These are phyloP conservation scores for Laburnicola sp. DNA, from an alignment of 2,329 filamentous ascomycete genomes.

Conservation along the genomic window DNA sequence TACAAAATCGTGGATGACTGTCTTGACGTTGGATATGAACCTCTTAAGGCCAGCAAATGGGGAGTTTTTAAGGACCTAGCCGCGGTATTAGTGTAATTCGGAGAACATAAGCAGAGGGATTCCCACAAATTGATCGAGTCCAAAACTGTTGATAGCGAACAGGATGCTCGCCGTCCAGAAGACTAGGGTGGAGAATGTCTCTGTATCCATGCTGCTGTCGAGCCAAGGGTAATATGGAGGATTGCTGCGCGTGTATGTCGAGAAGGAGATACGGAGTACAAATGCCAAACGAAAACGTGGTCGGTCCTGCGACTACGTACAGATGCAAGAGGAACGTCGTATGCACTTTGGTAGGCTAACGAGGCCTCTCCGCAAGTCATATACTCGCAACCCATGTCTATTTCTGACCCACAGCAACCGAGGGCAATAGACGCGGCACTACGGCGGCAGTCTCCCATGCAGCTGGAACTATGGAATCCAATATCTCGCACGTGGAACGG, in stretches of 20 bases:
- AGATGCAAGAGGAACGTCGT: background rate
- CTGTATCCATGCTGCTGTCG: background rate
- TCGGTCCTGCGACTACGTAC: background rate
- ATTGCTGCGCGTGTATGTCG: too few relatives aligned
- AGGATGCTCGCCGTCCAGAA: background rate
- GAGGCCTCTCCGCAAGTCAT: background rate
- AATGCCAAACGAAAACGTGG: background rate
- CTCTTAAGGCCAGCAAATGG: background rate
- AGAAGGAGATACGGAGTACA: too few relatives aligned
- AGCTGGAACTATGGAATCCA: background rate
- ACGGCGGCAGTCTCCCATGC: background rate
- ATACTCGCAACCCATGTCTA: background rate
- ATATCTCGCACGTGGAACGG: background rate
- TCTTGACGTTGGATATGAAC: background rate
- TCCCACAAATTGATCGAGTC: background rate
- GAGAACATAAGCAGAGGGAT: background rate
- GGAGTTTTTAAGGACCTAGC: background rate
- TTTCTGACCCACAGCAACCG: background rate
- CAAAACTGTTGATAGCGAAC: background rate
- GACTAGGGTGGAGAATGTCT: background rate
- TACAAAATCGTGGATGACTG: slow-evolving; percentile 1
- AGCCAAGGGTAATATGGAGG: background rate
- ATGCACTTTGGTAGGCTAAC: background rate
- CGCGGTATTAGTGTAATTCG: background rate
- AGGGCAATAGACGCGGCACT: background rate